phyloP scores from a whole-genome alignment of 371 early-diverging fungal species.

The Syncephalis fuscata region DNA sequence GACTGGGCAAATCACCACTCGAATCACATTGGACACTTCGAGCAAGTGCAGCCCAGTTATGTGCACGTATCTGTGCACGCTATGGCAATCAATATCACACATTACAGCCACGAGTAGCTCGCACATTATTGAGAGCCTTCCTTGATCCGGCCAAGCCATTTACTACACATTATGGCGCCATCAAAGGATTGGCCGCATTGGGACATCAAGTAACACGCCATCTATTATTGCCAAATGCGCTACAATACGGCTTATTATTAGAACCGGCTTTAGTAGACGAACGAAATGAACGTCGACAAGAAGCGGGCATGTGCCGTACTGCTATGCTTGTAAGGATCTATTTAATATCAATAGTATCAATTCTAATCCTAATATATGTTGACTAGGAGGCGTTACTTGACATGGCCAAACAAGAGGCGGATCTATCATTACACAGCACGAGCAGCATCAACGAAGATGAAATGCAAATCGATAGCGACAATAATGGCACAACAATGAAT shows the following conservation, averaged over 20 bases:
- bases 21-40: conserved; percentile 80
- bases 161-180: conserved; percentile 79
- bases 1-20: conserved; percentile 40
- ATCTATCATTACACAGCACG: no score
- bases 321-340: background rate
- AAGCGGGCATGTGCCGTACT: background rate
- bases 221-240: conserved; percentile 60
- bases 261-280: conserved; percentile 4
- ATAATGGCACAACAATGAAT: no score
- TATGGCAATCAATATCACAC: conserved; percentile 70
- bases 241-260: conserved; percentile 29
- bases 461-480: no score
- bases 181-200: conserved; percentile 57
- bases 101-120: conserved; percentile 72
- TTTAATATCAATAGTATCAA: no score
- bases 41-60: conserved; percentile 50
- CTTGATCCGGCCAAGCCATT: conserved; percentile 70
- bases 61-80: conserved; percentile 46
- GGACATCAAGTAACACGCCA: conserved; percentile 63
- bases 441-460: no score
- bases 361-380: no score
- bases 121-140: conserved; percentile 75
- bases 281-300: background rate
- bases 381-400: no score
- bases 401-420: no score